Percentiles rank a stretch among this genome's conserved stretches.
Conservation (phyloP, 2,329 filamentous ascomycete genomes). For the Cladosporium sp. region DNA sequence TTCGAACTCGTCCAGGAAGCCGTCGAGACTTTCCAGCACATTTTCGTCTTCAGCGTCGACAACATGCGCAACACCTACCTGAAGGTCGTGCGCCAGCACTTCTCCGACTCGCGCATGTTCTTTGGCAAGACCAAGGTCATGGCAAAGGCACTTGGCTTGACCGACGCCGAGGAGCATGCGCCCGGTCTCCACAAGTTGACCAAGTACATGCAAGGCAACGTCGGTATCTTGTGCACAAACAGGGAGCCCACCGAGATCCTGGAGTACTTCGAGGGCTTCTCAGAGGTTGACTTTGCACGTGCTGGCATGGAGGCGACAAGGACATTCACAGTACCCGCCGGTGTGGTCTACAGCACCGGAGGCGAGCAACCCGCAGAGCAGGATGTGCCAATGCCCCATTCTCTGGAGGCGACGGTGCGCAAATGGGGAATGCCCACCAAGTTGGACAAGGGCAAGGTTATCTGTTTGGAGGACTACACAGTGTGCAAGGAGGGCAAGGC, state of each 20-base stretch:
- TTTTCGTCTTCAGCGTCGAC: constrained; percentile 89
- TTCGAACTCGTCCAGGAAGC: constrained; percentile 84
- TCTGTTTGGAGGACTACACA: constrained; percentile 66
- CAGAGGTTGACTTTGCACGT: constrained; percentile 83
- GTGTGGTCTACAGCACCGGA: constrained; percentile 72
- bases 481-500: constrained; percentile 83
- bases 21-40: constrained; percentile 79
- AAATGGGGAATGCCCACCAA: constrained; percentile 85
- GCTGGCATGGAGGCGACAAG: constrained; percentile 73
- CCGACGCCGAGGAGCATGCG: constrained; percentile 67
- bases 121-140: constrained; percentile 99
- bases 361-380: constrained; percentile 76
- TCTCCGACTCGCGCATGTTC: constrained; percentile 85
- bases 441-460: constrained; percentile 82
- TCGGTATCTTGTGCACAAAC: constrained; percentile 88
- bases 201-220: constrained; percentile 69
- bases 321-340: constrained; percentile 74
- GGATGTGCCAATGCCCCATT: constrained; percentile 83
- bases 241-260: constrained; percentile 63
- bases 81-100: constrained; percentile 81
- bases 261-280: constrained; percentile 67
- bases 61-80: constrained; percentile 98
- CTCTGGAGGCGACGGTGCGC: constrained; percentile 83
- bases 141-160: constrained; percentile 84
- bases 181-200: constrained; percentile 69